phyloP scores from a whole-genome alignment of 2,329 filamentous ascomycete species.

The Diaporthe vexans region DNA sequence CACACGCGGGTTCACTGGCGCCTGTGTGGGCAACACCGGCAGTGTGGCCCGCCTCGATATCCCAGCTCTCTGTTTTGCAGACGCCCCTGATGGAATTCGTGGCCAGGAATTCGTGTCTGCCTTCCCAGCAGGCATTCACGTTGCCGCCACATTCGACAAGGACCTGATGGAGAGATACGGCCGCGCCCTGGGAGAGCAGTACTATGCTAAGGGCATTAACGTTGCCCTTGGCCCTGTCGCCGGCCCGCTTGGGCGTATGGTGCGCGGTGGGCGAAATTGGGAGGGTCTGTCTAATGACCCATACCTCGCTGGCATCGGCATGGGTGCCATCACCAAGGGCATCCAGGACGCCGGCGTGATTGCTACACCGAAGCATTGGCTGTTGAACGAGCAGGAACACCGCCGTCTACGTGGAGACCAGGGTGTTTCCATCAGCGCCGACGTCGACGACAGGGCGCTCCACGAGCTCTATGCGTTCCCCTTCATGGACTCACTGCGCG shows the following conservation, averaged over 20 bases:
- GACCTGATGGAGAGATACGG: slow-evolving; percentile 76
- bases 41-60: slow-evolving; percentile 54
- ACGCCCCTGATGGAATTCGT: slow-evolving; percentile 54
- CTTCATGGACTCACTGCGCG: slow-evolving; percentile 38
- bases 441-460: slow-evolving; percentile 58
- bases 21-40: slow-evolving; percentile 51
- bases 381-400: slow-evolving; percentile 62
- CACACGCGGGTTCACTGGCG: slow-evolving; percentile 53
- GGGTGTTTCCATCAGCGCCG: slow-evolving; percentile 57
- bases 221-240: slow-evolving; percentile 71
- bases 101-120: slow-evolving; percentile 53
- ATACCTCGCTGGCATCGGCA: slow-evolving; percentile 67
- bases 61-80: slow-evolving; percentile 60
- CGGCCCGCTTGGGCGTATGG: slow-evolving; percentile 74
- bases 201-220: slow-evolving; percentile 77
- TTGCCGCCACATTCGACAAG: slow-evolving; percentile 79
- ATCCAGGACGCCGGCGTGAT: slow-evolving; percentile 82
- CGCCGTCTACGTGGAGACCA: slow-evolving; percentile 64
- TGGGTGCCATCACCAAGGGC: slow-evolving; percentile 72
- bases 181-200: slow-evolving; percentile 77
- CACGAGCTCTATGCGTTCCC: slow-evolving; percentile 60
- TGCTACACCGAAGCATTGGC: slow-evolving; percentile 76
- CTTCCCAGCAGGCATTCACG: slow-evolving; percentile 78
- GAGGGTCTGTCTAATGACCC: slow-evolving; percentile 67
- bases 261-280: slow-evolving; percentile 75